Conservation (phyloP, 1,284 basidiomycete species). For the Thelephora terrestris region DNA sequence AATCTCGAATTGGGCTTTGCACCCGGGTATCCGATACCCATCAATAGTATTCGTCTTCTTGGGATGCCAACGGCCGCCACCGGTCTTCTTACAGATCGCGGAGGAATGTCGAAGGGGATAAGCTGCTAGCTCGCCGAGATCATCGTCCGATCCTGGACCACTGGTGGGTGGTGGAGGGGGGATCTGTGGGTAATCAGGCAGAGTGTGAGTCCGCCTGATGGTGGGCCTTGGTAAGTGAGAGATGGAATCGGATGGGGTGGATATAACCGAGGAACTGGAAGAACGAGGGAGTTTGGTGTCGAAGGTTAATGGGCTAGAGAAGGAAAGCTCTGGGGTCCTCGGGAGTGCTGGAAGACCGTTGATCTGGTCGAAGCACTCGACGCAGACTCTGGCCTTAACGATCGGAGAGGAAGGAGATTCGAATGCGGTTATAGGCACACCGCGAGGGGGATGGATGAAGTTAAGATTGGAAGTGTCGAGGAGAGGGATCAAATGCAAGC, state of each 20-base stretch:
- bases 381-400: conserved; percentile 46
- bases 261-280: conserved; percentile 24
- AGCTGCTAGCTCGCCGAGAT: conserved; percentile 47
- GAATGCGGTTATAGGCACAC: conserved; percentile 44
- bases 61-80: conserved; percentile 68
- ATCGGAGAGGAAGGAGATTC: conserved; percentile 48
- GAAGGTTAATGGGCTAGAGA: conserved; percentile 16
- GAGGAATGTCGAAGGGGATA: conserved; percentile 59
- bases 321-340: conserved; percentile 3
- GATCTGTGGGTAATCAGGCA: conserved; percentile 23
- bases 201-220: conserved; percentile 15
- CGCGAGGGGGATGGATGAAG: conserved; percentile 59
- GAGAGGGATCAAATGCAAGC: conserved; percentile 43
- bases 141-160: conserved; percentile 19
- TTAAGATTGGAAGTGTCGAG: conserved; percentile 57
- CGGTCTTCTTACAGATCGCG: conserved; percentile 60
- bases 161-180: conserved; percentile 23
- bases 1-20: conserved; percentile 53
- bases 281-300: conserved; percentile 20
- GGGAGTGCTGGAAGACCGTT: conserved; percentile 35
- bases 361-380: conserved; percentile 64
- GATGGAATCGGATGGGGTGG: conserved; percentile 26
- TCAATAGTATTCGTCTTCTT: conserved; percentile 32
- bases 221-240: conserved; percentile 17
- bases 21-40: conserved; percentile 48